These are phyloP conservation scores for Huiozyma sinensis DNA, from an alignment of 805 yeast genomes.

Conservation along the genomic window DNA sequence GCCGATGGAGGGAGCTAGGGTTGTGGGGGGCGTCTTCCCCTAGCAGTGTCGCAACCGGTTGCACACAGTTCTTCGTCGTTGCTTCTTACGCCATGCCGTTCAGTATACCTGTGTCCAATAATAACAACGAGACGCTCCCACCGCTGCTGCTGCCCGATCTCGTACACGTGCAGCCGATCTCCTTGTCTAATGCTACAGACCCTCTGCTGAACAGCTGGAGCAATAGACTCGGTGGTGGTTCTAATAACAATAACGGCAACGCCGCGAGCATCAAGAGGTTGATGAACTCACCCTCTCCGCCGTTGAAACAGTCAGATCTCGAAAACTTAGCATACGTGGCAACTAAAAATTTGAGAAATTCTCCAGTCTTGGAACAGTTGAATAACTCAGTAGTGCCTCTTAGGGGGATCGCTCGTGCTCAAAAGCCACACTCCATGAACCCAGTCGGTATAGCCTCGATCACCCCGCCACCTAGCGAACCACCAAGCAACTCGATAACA, in stretches of 20 bases:
- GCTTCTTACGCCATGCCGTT: constrained; percentile 7
- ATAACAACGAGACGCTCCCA: constrained; percentile 17
- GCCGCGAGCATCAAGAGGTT: no score
- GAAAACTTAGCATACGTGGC: constrained; percentile 17
- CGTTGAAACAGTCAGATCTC: constrained; percentile 1
- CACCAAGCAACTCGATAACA: not conserved
- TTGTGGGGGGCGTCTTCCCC: no score
- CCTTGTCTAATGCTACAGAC: not conserved
- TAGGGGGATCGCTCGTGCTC: no score
- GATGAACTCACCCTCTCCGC: no score
- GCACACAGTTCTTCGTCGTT: no score
- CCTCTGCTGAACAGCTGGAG: not conserved
- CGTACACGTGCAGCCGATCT: not conserved
- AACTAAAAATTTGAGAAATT: not conserved
- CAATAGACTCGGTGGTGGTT: no score
- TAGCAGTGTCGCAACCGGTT: no score
- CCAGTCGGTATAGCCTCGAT: constrained; percentile 2
- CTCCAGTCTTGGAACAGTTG: no score
- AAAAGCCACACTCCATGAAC: no score
- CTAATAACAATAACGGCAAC: no score
- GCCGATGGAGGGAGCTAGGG: no score
- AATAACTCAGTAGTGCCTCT: no score
- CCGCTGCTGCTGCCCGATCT: constrained; percentile 23
- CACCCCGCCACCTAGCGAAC: constrained; percentile 7
- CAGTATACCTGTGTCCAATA: constrained; percentile 21